A percentile compares a stretch with the other conserved stretches of the same genome.
Evolutionary conservation across 2,329 filamentous ascomycete genomes (phyloP).

Genomic region (Xylariaceae sp.): DNA sequence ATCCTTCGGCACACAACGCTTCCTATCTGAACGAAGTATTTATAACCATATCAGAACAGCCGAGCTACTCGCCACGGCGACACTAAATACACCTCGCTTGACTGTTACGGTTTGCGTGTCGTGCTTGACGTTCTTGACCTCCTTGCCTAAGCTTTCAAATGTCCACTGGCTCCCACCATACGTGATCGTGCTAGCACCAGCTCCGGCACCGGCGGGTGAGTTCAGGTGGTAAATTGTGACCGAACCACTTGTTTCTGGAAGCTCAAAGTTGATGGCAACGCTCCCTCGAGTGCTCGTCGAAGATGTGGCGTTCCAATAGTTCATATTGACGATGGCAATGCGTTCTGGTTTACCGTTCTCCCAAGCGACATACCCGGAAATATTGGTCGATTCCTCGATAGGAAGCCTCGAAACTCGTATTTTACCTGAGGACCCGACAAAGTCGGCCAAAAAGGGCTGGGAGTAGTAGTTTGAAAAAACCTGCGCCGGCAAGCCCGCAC

Average conservation of each 20-base stretch:
- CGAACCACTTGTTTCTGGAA: slow-evolving; percentile 18
- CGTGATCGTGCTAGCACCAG: slow-evolving; percentile 31
- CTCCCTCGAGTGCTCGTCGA: slow-evolving; percentile 21
- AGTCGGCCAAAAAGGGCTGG: slow-evolving; percentile 35
- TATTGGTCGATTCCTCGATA: slow-evolving; percentile 13
- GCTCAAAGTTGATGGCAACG: slow-evolving; percentile 20
- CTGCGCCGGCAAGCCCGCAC: slow-evolving; percentile 27
- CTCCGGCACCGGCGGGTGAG: slow-evolving; percentile 33
- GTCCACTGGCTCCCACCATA: slow-evolving; percentile 38
- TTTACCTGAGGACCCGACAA: slow-evolving; percentile 31
- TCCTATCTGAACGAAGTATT: no score
- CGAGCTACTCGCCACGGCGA: slow-evolving; percentile 28
- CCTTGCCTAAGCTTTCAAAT: slow-evolving; percentile 30
- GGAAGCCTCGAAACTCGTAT: slow-evolving; percentile 25
- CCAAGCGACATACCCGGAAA: slow-evolving; percentile 30
- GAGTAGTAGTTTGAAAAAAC: slow-evolving; percentile 36
- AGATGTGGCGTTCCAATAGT: slow-evolving; percentile 35
- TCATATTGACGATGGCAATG: slow-evolving; percentile 31
- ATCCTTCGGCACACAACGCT: no score
- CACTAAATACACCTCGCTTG: slow-evolving; percentile 21
- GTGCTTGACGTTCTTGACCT: slow-evolving; percentile 31
- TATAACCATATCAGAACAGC: slow-evolving; percentile 28
- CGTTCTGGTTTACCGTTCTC: slow-evolving; percentile 26
- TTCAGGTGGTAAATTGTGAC: slow-evolving; percentile 30
- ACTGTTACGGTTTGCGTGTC: slow-evolving; percentile 29